Base-by-base conservation (phyloP, 2,329 filamentous ascomycete genomes). In the Penicillium brevicompactum region DNA sequence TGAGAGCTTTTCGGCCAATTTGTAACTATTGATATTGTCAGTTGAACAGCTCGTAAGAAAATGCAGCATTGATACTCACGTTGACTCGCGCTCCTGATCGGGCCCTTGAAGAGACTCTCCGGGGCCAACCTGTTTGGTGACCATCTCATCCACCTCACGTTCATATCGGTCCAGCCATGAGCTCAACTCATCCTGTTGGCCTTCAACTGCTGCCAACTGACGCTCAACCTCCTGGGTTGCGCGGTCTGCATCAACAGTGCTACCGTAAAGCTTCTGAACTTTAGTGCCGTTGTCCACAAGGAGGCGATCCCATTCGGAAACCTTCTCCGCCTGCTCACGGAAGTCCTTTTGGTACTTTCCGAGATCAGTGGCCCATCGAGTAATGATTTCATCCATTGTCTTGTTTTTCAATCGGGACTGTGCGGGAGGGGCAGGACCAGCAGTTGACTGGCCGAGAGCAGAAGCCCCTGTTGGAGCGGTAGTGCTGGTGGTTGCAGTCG, bases 301-400 rank as follows among this genome's bases (percentile, higher is more conserved):
- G 71, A 92, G 85, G 55, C 91, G 86, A 73, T 99, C 94, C 95
- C 95, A 99, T 43, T 84, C 82, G 11, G 92, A 89, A 13, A 97
- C 91, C 61, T 92, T 89, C 58, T 87, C 84, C 4, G 95, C 93
- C 73, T 97, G 92, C 32, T 88, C 84, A 71, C 95, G 92, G 78
- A 97, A 99, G 56, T 96, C 91, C 73, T 96, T 96, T 70, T 97
- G 93, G 70, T 99, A 97, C 70, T 96, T 95, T 50, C 92, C 89
- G 47, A 99, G 80, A 69, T 97, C 94, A 0, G 92, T 91, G 2
- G 94, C 94, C 94, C 94, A 99, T 31, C 92, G 87, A 4, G 91
- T 97, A 62, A 99, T 92, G 61, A 99, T 97, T 72, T 99, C 94
- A 69, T 99, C 94, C 90, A 99, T 97, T 0, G 93, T 96, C 78